Percentiles rank a stretch among this genome's conserved stretches.
Conservation (phyloP, 129 eudicot species). For the carrot (Daucus carota) region DNA sequence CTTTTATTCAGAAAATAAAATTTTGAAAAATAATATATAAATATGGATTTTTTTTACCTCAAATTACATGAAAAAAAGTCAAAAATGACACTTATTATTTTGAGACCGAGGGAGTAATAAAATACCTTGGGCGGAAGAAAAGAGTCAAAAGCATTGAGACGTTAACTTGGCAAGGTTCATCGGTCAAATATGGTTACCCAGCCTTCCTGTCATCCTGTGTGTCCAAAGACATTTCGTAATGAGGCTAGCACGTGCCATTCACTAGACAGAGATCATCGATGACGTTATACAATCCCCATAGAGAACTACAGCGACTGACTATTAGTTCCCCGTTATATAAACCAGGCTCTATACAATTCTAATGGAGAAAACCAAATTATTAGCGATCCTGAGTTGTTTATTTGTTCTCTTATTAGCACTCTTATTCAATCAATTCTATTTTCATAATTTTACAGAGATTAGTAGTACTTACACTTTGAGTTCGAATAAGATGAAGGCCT, state of each 20-base stretch:
- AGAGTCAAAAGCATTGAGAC: neutral
- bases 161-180: neutral
- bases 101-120: no score
- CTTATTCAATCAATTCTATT: neutral
- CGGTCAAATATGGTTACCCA: no score
- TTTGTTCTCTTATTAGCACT: neutral
- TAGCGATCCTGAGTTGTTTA: neutral
- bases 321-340: neutral
- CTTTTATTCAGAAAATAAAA: no score
- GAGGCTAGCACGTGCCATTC: no score
- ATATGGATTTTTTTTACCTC: no score
- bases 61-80: no score
- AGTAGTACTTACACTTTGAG: neutral
- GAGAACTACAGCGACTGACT: neutral
- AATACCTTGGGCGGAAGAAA: no score
- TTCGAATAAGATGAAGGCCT: slow-evolving; percentile 65
- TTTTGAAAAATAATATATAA: no score
- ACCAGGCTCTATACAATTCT: neutral
- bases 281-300: neutral
- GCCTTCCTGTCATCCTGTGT: no score
- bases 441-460: neutral
- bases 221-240: no score
- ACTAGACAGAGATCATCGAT: neutral
- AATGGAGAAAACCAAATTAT: neutral
- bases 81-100: no score